Evolutionary conservation across 202 grass and related monocot species (phyloP).

Genomic region (Setaria italica): DNA sequence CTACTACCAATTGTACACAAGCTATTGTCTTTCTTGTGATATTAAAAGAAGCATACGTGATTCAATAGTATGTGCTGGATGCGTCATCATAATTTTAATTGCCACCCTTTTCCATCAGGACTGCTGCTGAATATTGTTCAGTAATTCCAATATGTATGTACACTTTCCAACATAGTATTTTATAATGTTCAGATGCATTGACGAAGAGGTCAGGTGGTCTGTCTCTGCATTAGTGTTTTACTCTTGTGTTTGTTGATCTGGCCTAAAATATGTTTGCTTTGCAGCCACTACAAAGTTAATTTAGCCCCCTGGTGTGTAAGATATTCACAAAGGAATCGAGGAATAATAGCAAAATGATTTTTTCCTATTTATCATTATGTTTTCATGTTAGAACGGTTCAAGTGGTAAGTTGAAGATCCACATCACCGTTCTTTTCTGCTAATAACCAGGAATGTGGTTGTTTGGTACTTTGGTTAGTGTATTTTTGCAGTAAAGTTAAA

Average conservation of each 20-base stretch:
- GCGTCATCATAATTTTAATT: background rate
- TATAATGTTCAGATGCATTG: conserved; percentile 15
- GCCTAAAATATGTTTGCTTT: background rate
- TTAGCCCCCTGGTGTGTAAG: background rate
- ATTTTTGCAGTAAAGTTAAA: background rate
- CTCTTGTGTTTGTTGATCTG: conserved; percentile 19
- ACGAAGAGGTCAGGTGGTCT: background rate
- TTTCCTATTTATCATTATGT: background rate
- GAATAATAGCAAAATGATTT: background rate
- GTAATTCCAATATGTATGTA: background rate
- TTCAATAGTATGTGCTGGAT: background rate
- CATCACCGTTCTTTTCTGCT: background rate
- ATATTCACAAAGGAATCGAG: background rate
- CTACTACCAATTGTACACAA: conserved; percentile 15
- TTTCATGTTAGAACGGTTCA: conserved; percentile 1
- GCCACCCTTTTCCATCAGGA: background rate
- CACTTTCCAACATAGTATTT: background rate
- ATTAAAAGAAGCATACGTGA: background rate
- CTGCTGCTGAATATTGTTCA: background rate
- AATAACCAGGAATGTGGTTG: background rate
- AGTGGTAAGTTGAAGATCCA: background rate
- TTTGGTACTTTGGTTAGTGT: background rate
- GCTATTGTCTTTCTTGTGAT: background rate
- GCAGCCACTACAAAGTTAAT: background rate
- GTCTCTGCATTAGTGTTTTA: background rate